These are phyloP conservation scores for Chloromonas sp. DNA, from an alignment of 163 green algal genomes.

Conservation along the genomic window DNA sequence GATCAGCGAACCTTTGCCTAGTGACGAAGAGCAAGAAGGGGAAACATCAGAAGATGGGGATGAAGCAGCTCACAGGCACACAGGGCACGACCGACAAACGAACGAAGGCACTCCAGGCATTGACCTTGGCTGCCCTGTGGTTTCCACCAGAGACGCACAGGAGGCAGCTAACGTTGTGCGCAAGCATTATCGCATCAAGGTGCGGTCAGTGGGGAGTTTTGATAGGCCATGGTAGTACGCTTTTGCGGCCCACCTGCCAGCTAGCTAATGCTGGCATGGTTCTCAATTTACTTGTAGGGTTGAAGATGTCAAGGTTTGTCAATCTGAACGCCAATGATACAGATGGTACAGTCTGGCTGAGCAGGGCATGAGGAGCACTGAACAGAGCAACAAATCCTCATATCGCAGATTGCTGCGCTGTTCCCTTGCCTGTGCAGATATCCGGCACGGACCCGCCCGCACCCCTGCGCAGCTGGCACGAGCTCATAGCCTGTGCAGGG, in stretches of 20 bases:
- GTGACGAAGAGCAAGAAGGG: too few relatives aligned
- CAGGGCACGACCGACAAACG: background rate
- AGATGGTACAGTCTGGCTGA: too few relatives aligned
- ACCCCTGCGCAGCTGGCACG: constrained; percentile 54
- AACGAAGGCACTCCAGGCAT: background rate
- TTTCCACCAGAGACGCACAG: constrained; percentile 43
- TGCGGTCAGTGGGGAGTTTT: background rate
- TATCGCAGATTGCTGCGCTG: too few relatives aligned
- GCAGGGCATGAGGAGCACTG: too few relatives aligned
- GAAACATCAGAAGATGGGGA: background rate
- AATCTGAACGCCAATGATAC: too few relatives aligned
- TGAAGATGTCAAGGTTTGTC: too few relatives aligned
- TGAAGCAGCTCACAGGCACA: background rate
- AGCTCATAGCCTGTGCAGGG: constrained; percentile 25
- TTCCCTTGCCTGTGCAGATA: background rate
- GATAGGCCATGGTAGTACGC: too few relatives aligned
- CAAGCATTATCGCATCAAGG: constrained; percentile 70
- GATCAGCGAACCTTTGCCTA: too few relatives aligned
- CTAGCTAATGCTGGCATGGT: too few relatives aligned
- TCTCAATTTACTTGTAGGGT: too few relatives aligned
- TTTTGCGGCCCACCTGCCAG: too few relatives aligned
- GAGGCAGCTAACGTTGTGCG: constrained; percentile 71
- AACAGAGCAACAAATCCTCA: too few relatives aligned
- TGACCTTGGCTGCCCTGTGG: constrained; percentile 17
- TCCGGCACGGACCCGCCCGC: constrained; percentile 31